Conservation (phyloP, 23 red algal genomes). For the Agarophyton chilense region DNA sequence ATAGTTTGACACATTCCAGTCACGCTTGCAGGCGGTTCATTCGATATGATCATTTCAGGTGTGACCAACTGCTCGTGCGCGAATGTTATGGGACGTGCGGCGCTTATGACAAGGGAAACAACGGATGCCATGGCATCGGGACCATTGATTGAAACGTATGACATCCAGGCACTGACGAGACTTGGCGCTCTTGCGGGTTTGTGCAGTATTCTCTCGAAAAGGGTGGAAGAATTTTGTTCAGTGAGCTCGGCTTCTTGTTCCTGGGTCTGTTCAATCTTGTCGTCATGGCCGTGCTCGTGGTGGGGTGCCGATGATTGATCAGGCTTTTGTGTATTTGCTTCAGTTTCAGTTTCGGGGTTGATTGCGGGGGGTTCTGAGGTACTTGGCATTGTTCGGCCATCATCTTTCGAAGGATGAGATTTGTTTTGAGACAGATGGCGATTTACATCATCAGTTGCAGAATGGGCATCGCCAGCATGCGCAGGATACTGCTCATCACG, state of each 20-base stretch:
- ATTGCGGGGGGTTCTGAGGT: not conserved
- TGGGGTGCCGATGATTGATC: not conserved
- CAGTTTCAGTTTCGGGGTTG: not conserved
- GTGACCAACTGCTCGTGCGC: constrained; percentile 4
- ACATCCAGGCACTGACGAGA: constrained; percentile 41
- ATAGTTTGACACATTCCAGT: not conserved
- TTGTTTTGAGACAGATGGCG: not conserved
- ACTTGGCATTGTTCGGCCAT: not conserved
- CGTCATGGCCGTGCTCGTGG: not conserved
- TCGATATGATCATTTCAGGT: constrained; percentile 25
- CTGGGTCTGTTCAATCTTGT: not conserved
- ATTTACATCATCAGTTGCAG: not conserved
- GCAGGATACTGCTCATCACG: not conserved
- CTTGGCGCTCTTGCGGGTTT: constrained; percentile 12
- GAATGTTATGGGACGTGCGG: constrained; percentile 29
- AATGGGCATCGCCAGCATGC: not conserved
- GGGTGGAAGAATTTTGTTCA: not conserved
- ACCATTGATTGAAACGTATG: constrained; percentile 43
- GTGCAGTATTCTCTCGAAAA: constrained; percentile 8
- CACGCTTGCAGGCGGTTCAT: constrained; percentile 22
- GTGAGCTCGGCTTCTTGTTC: not conserved
- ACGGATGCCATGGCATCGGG: constrained; percentile 49
- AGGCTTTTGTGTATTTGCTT: not conserved
- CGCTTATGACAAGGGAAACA: constrained; percentile 44
- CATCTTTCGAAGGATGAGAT: not conserved